Evolutionary conservation across 345 rosid genomes (phyloP).

Genomic region (Citrus unshiu): DNA sequence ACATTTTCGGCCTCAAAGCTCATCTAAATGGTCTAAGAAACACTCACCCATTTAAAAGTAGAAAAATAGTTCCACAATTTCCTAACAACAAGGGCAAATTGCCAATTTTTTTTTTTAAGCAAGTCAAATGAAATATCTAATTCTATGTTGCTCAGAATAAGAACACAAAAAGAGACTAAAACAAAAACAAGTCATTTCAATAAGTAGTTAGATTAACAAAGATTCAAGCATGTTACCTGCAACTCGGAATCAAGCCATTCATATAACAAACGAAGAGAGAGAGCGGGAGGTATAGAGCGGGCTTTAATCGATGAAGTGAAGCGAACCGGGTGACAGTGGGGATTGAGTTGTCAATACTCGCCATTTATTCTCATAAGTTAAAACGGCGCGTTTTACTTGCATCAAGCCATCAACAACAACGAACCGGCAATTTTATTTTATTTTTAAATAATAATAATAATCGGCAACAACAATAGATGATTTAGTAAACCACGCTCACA

Average conservation of each 20-base stretch:
- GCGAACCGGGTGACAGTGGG: not conserved
- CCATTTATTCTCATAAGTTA: not conserved
- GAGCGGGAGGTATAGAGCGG: not conserved
- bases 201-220: not conserved
- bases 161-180: too few relatives aligned
- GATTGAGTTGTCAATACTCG: too few relatives aligned
- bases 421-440: too few relatives aligned
- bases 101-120: not conserved
- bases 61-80: not conserved
- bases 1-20: not conserved
- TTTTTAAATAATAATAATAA: not conserved
- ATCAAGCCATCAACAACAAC: not conserved
- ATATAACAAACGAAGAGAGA: not conserved
- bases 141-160: not conserved
- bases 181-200: not conserved
- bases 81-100: too few relatives aligned
- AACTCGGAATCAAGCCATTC: conserved; percentile 9
- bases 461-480: not conserved
- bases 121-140: not conserved
- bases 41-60: not conserved
- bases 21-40: not conserved
- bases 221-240: conserved; percentile 10
- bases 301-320: not conserved
- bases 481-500: too few relatives aligned
- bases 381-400: not conserved